Evolutionary conservation across 345 rosid genomes (phyloP).

Genomic region (Moricandia arvensis): DNA sequence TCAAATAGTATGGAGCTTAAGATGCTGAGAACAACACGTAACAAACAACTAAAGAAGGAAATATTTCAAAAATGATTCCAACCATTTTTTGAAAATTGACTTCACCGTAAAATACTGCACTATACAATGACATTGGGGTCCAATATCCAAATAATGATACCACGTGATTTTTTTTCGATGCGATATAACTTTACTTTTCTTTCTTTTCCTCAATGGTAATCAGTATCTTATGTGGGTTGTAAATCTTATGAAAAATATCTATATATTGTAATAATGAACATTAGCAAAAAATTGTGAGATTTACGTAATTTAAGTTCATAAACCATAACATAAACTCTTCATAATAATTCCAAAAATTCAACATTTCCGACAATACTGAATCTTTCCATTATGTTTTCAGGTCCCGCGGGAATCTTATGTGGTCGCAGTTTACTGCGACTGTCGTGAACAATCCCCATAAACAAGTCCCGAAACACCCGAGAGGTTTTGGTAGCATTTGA

Average conservation of each 20-base stretch:
- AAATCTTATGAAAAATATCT: not conserved
- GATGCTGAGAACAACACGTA: constrained; percentile 30
- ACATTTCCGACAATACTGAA: not conserved
- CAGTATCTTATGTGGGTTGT: too few species aligned
- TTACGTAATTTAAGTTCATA: not conserved
- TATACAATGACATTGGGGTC: constrained; percentile 12
- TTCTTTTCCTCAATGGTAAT: not conserved
- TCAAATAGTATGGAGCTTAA: constrained; percentile 5
- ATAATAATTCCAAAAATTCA: not conserved
- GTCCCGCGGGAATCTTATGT: not conserved
- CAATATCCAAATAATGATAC: constrained; percentile 1
- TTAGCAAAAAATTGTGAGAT: not conserved
- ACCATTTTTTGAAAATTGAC: constrained; percentile 15
- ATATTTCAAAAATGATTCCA: not conserved
- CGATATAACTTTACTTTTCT: not conserved
- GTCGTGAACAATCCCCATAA: not conserved
- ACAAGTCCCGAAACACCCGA: constrained; percentile 14
- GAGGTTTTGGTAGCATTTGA: not conserved
- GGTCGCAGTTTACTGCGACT: not conserved
- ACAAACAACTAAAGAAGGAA: constrained; percentile 26
- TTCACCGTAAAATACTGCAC: constrained; percentile 1
- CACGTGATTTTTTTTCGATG: not conserved
- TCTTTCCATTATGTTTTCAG: not conserved
- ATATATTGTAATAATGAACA: not conserved
- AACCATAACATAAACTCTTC: not conserved